Evolutionary conservation across 306 rosid genomes (phyloP).

Genomic region (Arachis hypogaea): DNA sequence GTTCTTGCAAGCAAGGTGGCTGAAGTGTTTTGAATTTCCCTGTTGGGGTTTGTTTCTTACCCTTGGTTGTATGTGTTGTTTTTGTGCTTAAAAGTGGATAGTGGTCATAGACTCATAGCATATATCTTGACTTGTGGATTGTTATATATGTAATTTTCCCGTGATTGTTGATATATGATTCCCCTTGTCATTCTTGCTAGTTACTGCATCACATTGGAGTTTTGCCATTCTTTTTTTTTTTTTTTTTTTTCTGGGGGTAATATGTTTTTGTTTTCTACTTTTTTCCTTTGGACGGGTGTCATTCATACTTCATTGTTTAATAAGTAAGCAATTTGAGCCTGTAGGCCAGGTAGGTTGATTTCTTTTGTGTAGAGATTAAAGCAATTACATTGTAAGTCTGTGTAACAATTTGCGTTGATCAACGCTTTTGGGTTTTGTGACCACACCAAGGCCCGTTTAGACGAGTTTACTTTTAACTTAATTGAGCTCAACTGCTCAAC

Average conservation of each 20-base stretch:
- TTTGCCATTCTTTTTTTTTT: neutral
- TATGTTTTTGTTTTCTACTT: no score
- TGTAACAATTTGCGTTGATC: neutral
- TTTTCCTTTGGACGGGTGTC: neutral
- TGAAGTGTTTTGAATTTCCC: conserved; percentile 71
- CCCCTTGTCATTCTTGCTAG: neutral
- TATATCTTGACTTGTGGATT: conserved; percentile 41
- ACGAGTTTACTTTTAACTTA: neutral
- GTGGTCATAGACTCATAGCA: conserved; percentile 43
- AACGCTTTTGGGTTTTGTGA: neutral
- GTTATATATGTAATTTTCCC: conserved; percentile 42
- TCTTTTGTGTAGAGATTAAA: neutral
- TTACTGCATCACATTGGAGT: conserved; percentile 4
- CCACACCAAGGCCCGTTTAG: neutral
- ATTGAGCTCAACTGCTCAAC: neutral
- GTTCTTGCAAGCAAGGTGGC: conserved; percentile 97
- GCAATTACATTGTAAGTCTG: neutral
- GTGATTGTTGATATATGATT: conserved; percentile 27
- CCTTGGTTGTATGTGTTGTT: conserved; percentile 40
- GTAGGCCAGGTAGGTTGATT: neutral
- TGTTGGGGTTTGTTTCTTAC: conserved; percentile 41
- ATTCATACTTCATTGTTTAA: neutral
- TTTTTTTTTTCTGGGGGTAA: no score
- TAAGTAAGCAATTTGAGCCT: neutral
- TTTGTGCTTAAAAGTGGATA: conserved; percentile 43